Percentiles rank a stretch among this genome's conserved stretches.
phyloP scores from a whole-genome alignment of 306 rosid species.

The Prosopis cineraria region DNA sequence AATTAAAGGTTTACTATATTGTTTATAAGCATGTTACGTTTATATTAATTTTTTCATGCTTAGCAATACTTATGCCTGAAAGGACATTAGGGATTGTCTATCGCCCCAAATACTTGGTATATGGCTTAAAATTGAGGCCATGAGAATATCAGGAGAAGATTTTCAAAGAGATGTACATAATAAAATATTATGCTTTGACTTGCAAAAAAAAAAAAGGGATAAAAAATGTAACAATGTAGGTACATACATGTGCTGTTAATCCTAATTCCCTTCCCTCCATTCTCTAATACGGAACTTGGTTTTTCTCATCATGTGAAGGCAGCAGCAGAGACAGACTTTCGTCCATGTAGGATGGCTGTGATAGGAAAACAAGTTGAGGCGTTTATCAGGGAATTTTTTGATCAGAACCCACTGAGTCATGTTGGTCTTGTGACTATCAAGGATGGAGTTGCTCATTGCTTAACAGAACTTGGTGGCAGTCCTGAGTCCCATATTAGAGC shows the following conservation, averaged over 20 bases:
- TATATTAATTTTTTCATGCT: constrained; percentile 19
- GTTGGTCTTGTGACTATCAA: constrained; percentile 79
- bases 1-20: background rate
- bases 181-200: background rate
- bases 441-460: constrained; percentile 79
- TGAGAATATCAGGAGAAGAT: background rate
- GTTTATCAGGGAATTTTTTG: constrained; percentile 85
- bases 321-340: constrained; percentile 82
- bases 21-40: background rate
- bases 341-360: constrained; percentile 89
- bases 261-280: background rate
- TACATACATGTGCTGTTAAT: constrained; percentile 8
- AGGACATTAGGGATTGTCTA: constrained; percentile 20
- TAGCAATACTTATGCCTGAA: constrained; percentile 15
- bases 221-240: background rate
- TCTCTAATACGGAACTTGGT: constrained; percentile 31
- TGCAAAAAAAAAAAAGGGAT: background rate
- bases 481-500: constrained; percentile 91
- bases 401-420: constrained; percentile 97
- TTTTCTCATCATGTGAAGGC: constrained; percentile 64
- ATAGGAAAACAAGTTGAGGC: constrained; percentile 79
- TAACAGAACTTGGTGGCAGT: constrained; percentile 96
- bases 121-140: background rate
- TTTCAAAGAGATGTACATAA: background rate
- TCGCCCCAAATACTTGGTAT: constrained; percentile 20